These are phyloP conservation scores for Hevea brasiliensis DNA, from an alignment of 345 rosid genomes.

Conservation along the genomic window DNA sequence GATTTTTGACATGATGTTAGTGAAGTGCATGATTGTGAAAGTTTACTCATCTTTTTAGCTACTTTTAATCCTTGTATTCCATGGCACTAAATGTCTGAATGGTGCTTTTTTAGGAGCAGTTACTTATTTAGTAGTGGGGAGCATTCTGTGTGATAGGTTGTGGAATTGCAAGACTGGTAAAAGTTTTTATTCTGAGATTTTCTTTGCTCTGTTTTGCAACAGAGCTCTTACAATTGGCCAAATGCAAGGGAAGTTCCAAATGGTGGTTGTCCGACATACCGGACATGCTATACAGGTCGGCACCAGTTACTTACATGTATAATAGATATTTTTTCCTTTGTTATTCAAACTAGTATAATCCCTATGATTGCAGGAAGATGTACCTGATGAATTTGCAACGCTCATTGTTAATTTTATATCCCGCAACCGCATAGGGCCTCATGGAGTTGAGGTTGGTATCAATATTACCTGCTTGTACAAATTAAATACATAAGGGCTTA, in stretches of 20 bases:
- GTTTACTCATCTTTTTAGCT: neutral
- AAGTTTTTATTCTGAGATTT: neutral
- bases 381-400: constrained; percentile 81
- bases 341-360: neutral
- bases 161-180: neutral
- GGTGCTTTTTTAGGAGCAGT: neutral
- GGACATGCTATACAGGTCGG: constrained; percentile 97
- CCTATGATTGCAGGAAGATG: constrained; percentile 66
- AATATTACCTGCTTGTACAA: neutral
- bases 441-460: constrained; percentile 74
- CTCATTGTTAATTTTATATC: constrained; percentile 66
- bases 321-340: neutral
- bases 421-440: constrained; percentile 79
- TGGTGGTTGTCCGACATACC: constrained; percentile 89
- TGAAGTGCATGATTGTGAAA: neutral
- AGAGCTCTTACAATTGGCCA: constrained; percentile 94
- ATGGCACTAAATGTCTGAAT: neutral
- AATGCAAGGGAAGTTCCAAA: constrained; percentile 99
- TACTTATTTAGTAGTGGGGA: neutral
- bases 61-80: neutral
- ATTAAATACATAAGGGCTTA: neutral
- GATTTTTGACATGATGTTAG: neutral
- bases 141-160: neutral
- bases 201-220: constrained; percentile 23
- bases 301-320: neutral